phyloP scores from a whole-genome alignment of 2,329 filamentous ascomycete species.

The Helminthosporium solani region DNA sequence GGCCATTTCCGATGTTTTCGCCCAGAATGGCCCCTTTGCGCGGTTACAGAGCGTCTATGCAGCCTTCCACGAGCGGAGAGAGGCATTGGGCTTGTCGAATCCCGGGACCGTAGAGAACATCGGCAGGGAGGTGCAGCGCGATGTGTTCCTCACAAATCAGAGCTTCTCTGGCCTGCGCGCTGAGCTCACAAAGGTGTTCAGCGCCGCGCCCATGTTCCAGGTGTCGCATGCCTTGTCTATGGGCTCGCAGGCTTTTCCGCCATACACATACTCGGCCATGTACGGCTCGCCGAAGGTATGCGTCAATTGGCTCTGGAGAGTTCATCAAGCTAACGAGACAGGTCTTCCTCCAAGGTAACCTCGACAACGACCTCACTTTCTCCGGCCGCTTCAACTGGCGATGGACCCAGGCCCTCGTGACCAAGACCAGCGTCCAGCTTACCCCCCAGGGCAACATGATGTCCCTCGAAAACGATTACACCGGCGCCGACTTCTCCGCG shows the following conservation, averaged over 20 bases:
- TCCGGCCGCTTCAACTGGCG: slow-evolving; percentile 90
- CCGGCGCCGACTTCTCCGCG: slow-evolving; percentile 87
- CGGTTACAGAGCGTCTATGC: slow-evolving; percentile 75
- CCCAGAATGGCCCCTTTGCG: slow-evolving; percentile 74
- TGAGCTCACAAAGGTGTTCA: slow-evolving; percentile 95
- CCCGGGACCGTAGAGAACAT: slow-evolving; percentile 90
- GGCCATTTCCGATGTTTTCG: slow-evolving; percentile 60
- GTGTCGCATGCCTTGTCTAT: slow-evolving; percentile 96
- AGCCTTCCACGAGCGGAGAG: slow-evolving; percentile 81
- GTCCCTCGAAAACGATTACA: slow-evolving; percentile 94
- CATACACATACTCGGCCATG: slow-evolving; percentile 91
- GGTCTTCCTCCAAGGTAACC: slow-evolving; percentile 93
- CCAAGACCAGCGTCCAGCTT: slow-evolving; percentile 86
- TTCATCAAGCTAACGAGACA: slow-evolving; percentile 44
- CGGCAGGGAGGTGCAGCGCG: slow-evolving; percentile 88
- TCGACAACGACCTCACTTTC: slow-evolving; percentile 89
- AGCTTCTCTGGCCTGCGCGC: slow-evolving; percentile 96
- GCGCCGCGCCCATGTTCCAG: slow-evolving; percentile 90
- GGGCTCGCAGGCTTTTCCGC: slow-evolving; percentile 84
- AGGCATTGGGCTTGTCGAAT: slow-evolving; percentile 83
- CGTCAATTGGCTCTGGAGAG: background rate
- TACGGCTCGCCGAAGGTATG: slow-evolving; percentile 90
- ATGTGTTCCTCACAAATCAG: slow-evolving; percentile 93
- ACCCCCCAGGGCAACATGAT: slow-evolving; percentile 85
- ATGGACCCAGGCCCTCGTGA: slow-evolving; percentile 76